A percentile compares a stretch with the other conserved stretches of the same genome.
phyloP scores from a whole-genome alignment of 306 rosid genomes.

The Lathyrus aphaca region DNA sequence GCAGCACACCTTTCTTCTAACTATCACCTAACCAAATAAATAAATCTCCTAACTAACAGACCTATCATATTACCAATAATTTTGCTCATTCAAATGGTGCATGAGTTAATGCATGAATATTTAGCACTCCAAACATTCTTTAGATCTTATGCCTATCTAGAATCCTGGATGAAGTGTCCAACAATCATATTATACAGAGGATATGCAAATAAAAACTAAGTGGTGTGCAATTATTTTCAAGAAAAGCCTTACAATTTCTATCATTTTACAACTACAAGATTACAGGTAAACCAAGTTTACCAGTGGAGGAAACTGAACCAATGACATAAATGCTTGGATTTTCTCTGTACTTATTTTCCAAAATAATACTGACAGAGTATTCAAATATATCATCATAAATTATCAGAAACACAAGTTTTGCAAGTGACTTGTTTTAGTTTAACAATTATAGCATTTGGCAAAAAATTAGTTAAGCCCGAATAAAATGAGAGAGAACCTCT shows the following conservation, averaged over 20 bases:
- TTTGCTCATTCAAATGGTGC: slow-evolving; percentile 1
- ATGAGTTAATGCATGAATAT: neutral
- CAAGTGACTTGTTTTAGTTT: slow-evolving; percentile 16
- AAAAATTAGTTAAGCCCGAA: slow-evolving; percentile 16
- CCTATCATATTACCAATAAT: neutral
- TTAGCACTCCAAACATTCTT: slow-evolving; percentile 18
- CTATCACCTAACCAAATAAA: neutral
- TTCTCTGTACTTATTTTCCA: neutral
- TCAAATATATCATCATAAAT: slow-evolving; percentile 15
- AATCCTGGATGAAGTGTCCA: neutral
- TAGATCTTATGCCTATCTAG: neutral
- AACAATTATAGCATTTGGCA: slow-evolving; percentile 8
- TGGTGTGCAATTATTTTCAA: neutral
- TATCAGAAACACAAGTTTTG: slow-evolving; percentile 13
- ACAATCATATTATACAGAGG: neutral
- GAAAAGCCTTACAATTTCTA: neutral
- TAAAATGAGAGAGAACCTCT: slow-evolving; percentile 59
- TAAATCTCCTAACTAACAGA: neutral
- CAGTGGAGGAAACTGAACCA: slow-evolving; percentile 16
- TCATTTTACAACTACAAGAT: neutral
- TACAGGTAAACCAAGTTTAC: slow-evolving; percentile 17
- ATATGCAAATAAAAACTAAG: neutral
- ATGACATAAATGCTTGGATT: slow-evolving; percentile 23
- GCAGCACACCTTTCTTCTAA: neutral
- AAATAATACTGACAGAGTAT: slow-evolving; percentile 3